Evolutionary conservation across 306 rosid species (phyloP).

Genomic region (Cajanus cajan): DNA sequence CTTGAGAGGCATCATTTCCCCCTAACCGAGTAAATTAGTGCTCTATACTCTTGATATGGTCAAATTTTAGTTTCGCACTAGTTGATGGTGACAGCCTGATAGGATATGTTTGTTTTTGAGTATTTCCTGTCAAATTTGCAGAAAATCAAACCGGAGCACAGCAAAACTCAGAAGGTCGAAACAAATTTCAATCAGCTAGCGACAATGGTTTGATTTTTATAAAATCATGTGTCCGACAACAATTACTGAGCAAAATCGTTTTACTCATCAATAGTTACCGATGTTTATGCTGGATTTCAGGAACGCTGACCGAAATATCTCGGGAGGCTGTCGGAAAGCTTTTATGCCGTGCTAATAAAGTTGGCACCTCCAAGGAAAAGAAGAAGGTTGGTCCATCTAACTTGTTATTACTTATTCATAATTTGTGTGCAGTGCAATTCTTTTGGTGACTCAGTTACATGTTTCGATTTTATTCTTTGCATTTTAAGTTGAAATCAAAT

Average conservation of each 20-base stretch:
- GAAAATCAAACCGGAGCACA: constrained; percentile 28
- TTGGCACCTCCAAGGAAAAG: constrained; percentile 32
- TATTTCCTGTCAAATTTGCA: constrained; percentile 22
- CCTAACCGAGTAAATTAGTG: neutral
- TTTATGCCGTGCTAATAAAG: constrained; percentile 35
- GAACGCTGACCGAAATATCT: constrained; percentile 33
- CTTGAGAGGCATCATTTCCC: neutral
- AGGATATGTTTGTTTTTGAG: constrained; percentile 10
- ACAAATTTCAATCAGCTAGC: constrained; percentile 19
- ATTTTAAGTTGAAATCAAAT: constrained; percentile 1
- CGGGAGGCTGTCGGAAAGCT: constrained; percentile 40
- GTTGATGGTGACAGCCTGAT: neutral
- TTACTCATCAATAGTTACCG: neutral
- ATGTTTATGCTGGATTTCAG: constrained; percentile 36
- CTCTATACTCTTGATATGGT: neutral
- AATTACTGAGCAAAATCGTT: neutral
- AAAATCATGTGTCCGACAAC: neutral
- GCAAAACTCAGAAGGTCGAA: constrained; percentile 32
- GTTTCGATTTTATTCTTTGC: neutral
- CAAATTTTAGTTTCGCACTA: constrained; percentile 7
- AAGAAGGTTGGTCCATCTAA: constrained; percentile 24
- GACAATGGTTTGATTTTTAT: constrained; percentile 31
- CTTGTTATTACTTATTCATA: constrained; percentile 5
- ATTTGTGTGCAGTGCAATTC: constrained; percentile 10
- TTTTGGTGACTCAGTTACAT: constrained; percentile 15